Percentiles rank a stretch among this genome's conserved stretches.
phyloP scores from a whole-genome alignment of 352 stramenopile species.

The Phytophthora tentaculata region DNA sequence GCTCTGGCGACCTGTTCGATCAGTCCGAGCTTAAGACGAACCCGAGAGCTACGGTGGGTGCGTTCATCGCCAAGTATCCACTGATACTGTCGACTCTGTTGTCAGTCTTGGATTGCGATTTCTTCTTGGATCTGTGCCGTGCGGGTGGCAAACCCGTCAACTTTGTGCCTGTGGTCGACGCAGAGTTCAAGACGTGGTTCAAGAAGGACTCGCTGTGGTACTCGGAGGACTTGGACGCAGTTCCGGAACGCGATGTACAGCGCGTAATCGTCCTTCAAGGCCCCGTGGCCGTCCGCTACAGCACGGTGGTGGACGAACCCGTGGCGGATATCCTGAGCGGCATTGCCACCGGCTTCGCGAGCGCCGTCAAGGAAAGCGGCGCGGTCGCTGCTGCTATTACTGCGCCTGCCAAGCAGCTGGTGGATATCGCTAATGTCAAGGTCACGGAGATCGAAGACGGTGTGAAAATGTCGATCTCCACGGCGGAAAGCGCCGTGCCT shows the following conservation, averaged over 20 bases:
- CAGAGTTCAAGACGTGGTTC: conserved; percentile 86
- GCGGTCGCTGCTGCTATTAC: conserved; percentile 1
- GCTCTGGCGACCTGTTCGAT: conserved; percentile 44
- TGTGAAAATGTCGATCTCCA: conserved; percentile 44
- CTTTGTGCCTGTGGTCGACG: conserved; percentile 86
- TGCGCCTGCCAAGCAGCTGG: conserved; percentile 12
- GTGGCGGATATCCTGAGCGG: conserved; percentile 76
- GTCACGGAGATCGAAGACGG: conserved; percentile 32
- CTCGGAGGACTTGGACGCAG: conserved; percentile 87
- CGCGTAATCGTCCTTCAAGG: conserved; percentile 88
- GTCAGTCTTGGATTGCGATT: conserved; percentile 79
- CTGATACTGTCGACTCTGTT: conserved; percentile 59
- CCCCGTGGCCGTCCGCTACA: conserved; percentile 83
- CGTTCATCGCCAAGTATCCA: conserved; percentile 67
- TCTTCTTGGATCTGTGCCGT: conserved; percentile 84
- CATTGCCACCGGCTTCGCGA: conserved; percentile 64
- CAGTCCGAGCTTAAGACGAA: conserved; percentile 47
- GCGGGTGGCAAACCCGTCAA: conserved; percentile 87
- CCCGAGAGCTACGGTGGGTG: conserved; percentile 46
- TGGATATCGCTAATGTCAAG: conserved; percentile 32
- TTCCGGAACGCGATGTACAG: conserved; percentile 77
- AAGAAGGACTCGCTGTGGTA: conserved; percentile 93
- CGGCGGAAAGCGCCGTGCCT: conserved; percentile 31
- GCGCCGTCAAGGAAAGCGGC: conserved; percentile 46
- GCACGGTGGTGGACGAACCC: conserved; percentile 74